Conservation (phyloP, 2,329 filamentous ascomycete species). For the Trematosphaeria pertusa region DNA sequence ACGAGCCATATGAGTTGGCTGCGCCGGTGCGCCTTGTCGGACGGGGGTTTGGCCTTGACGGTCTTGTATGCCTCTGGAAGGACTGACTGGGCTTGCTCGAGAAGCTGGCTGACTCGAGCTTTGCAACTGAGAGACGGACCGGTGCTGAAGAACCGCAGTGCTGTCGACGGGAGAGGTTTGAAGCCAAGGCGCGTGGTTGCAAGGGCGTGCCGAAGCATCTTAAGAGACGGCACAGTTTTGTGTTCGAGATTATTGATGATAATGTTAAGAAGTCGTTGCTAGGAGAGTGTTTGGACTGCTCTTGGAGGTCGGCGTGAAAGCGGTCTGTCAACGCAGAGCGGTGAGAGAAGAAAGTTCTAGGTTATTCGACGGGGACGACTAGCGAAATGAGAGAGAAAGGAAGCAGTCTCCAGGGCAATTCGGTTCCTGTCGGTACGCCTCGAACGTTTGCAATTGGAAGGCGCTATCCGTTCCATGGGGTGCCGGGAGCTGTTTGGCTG, state of each 20-base stretch:
- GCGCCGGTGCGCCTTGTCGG: slow-evolving; percentile 9
- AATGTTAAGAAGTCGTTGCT: not conserved
- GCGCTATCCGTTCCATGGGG: no score
- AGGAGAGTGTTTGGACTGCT: not conserved
- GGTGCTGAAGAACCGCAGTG: not conserved
- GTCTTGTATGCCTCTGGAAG: slow-evolving; percentile 9
- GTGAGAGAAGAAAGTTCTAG: no score
- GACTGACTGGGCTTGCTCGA: slow-evolving; percentile 3
- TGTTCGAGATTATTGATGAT: no score
- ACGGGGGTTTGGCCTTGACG: slow-evolving; percentile 3
- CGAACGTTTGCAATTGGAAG: no score
- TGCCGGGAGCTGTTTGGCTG: no score
- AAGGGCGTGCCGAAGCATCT: slow-evolving; percentile 6
- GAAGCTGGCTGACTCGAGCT: slow-evolving; percentile 2
- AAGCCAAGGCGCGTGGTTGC: not conserved
- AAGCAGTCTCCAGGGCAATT: no score
- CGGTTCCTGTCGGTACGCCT: no score
- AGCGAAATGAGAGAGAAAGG: no score
- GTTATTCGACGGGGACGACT: no score
- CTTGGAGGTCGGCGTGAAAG: no score
- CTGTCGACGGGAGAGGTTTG: not conserved
- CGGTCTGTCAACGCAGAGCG: no score
- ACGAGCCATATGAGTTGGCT: slow-evolving; percentile 23
- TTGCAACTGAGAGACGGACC: not conserved
- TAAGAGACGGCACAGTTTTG: not conserved